Base-by-base conservation (phyloP, 345 rosid genomes). In the Draba incana region DNA sequence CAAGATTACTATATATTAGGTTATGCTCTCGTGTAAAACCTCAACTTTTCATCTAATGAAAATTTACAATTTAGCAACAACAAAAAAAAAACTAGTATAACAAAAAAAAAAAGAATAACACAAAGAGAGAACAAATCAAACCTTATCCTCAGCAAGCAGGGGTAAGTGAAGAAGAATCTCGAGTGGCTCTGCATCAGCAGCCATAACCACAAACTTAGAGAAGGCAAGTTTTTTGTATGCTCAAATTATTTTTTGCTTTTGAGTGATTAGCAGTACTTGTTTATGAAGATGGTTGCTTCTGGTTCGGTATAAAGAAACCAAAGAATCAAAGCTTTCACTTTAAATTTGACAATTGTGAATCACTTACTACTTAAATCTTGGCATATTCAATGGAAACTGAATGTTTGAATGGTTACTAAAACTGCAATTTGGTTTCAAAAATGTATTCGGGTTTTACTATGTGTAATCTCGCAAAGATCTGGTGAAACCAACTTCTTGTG, bases 171-270 rank as follows among this genome's bases (percentile, higher is more conserved):
- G 76, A 66, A 81, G 86, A 78, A 94, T 94, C 89, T 94, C 99
- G 11, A 94, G 90, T 4, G 99, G 97, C 77, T 81, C 86, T 0
- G 88, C 78, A 79, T 88, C 90, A 12, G 90, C 88, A 23, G 90
- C 94, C 94, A 88, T 84, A 64, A 84, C 97, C 46, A 94, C 62
- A 62, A 94, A 91, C 88, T 94, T 97, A 1, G 96, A 87, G 56
- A 87, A n/a, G n/a, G n/a, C n/a, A n/a, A n/a, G n/a, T n/a, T n/a
- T n/a, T n/a, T n/a, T n/a, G n/a, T n/a, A n/a, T n/a, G n/a, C n/a
- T n/a, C n/a, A n/a, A n/a, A n/a, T n/a, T n/a, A n/a, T n/a, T 30
- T 35, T 31, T 4, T 4, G 16, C 10, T 46, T 38, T 12, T 24
- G 25, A 14, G 3, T 28, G 42, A 2, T 58, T 13, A 14, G 35